A percentile compares a stretch with the other conserved stretches of the same genome.
Evolutionary conservation across 2,329 filamentous ascomycete species (phyloP).

Genomic region (Curvularia eragrostidis): DNA sequence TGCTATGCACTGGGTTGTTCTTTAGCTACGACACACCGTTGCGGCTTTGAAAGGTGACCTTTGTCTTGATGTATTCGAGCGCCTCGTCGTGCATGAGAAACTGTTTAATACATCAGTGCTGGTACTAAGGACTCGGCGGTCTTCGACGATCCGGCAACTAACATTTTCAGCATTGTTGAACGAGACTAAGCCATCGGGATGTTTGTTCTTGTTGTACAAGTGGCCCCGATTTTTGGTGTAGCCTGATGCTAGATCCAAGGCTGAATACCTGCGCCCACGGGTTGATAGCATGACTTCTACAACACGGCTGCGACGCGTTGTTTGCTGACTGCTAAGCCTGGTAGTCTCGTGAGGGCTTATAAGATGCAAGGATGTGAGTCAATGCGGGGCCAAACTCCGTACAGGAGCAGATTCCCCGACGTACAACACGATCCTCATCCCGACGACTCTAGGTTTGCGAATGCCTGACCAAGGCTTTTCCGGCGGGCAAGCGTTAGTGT

Average conservation of each 20-base stretch:
- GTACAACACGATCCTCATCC: conserved; percentile 4
- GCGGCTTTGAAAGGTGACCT: conserved; percentile 3
- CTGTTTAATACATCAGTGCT: neutral
- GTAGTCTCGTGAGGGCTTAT: neutral
- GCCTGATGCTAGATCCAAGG: conserved; percentile 10
- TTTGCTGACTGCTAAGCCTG: neutral
- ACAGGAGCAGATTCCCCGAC: neutral
- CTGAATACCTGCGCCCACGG: conserved; percentile 12
- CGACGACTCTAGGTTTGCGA: neutral
- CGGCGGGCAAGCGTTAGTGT: neutral
- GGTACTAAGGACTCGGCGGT: neutral
- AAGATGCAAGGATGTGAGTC: conserved; percentile 4
- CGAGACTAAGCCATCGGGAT: conserved; percentile 9
- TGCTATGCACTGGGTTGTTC: conserved; percentile 1
- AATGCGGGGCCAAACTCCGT: conserved; percentile 8
- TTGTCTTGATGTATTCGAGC: conserved; percentile 7
- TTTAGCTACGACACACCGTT: neutral
- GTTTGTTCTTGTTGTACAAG: conserved; percentile 2
- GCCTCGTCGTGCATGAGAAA: conserved; percentile 11
- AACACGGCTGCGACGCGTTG: no score
- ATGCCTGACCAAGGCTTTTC: neutral
- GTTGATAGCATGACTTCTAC: conserved; percentile 5
- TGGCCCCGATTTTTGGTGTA: conserved; percentile 13
- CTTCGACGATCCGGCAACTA: neutral
- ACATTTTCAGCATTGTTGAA: conserved; percentile 12